Percentiles rank a stretch among this genome's conserved stretches.
Evolutionary conservation across 306 rosid species (phyloP).

Genomic region (Urtica urens): DNA sequence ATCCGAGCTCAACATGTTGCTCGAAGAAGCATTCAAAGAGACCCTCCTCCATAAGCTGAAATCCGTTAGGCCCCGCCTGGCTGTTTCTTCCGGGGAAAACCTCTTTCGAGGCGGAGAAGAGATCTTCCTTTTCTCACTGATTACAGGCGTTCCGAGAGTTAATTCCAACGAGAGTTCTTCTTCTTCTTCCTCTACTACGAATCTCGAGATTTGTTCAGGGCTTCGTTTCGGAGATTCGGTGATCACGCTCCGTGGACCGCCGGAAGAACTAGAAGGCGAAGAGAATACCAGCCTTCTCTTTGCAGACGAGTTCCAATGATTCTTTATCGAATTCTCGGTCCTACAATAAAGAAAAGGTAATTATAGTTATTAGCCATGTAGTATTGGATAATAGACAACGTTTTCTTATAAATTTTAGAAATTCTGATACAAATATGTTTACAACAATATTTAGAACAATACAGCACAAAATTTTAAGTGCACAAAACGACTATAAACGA

Average conservation of each 20-base stretch:
- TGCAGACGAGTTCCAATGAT: constrained; percentile 33
- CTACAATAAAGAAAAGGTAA: no score
- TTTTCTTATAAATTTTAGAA: no score
- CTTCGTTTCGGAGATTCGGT: constrained; percentile 1
- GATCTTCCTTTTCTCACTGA: not conserved
- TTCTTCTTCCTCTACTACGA: not conserved
- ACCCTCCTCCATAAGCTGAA: not conserved
- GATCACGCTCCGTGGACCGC: not conserved
- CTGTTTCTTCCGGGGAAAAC: no score
- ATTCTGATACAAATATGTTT: no score
- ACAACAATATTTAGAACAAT: no score
- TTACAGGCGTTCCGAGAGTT: not conserved
- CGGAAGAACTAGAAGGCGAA: not conserved
- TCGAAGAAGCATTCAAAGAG: not conserved
- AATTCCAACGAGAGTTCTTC: constrained; percentile 5
- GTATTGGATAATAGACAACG: not conserved
- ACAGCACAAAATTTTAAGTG: no score
- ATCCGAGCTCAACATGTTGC: not conserved
- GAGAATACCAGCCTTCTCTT: constrained; percentile 16
- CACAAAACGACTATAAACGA: no score
- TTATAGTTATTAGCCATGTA: no score
- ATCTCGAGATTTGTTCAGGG: not conserved
- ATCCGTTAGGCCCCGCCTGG: no score
- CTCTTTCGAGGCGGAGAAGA: constrained; percentile 1
- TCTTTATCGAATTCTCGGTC: constrained; percentile 37